Percentiles rank a stretch among this genome's conserved stretches.
Conservation (phyloP, 768 basidiomycete genomes). For the Rhizopogon roseolus region DNA sequence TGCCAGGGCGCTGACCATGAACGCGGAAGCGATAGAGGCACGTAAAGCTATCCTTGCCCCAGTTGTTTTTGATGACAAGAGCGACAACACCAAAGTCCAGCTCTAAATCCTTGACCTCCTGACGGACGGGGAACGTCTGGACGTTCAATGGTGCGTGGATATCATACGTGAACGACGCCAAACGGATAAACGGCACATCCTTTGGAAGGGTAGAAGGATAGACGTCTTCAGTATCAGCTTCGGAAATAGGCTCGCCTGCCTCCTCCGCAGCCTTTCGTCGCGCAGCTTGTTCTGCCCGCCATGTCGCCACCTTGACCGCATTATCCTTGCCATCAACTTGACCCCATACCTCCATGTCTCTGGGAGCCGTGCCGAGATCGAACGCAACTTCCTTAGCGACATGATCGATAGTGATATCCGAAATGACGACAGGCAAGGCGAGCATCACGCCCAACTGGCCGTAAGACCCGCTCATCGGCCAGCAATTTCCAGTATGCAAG, state of each 20-base stretch:
- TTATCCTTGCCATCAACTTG: constrained; percentile 79
- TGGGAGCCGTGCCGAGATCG: constrained; percentile 78
- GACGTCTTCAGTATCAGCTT: constrained; percentile 27
- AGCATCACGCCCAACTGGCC: constrained; percentile 86
- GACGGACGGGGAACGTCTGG: constrained; percentile 76
- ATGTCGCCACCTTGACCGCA: constrained; percentile 51
- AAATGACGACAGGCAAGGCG: constrained; percentile 49
- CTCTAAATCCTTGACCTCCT: constrained; percentile 61
- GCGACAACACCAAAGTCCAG: constrained; percentile 86
- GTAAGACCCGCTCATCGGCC: constrained; percentile 78
- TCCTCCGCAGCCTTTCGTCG: constrained; percentile 26
- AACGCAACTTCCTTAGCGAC: constrained; percentile 76
- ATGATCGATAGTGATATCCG: constrained; percentile 83
- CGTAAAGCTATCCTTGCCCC: constrained; percentile 79
- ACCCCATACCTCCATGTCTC: constrained; percentile 89
- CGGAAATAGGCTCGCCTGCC: constrained; percentile 25
- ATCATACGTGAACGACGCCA: constrained; percentile 69
- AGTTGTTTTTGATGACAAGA: constrained; percentile 77
- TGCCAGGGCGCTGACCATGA: constrained; percentile 54
- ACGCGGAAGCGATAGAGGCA: constrained; percentile 87
- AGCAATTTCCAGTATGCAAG: constrained; percentile 79
- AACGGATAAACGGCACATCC: constrained; percentile 49
- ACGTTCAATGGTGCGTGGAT: constrained; percentile 47
- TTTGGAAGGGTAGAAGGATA: constrained; percentile 47
- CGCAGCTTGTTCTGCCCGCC: constrained; percentile 42